phyloP scores from a whole-genome alignment of 306 rosid genomes.

The Cucumis melo region DNA sequence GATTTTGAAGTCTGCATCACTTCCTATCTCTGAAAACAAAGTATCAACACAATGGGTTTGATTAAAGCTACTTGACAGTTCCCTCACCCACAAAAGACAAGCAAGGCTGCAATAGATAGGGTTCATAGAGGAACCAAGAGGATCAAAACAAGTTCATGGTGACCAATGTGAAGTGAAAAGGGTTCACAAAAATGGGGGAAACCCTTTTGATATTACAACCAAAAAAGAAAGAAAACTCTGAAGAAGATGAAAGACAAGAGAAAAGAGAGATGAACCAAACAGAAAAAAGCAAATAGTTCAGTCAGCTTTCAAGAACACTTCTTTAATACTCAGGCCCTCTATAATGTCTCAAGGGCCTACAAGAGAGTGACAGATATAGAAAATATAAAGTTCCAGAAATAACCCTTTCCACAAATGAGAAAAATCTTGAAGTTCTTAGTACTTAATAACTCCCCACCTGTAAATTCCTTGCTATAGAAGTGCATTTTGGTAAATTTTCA shows the following conservation, averaged over 20 bases:
- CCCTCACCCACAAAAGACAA: slow-evolving; percentile 52
- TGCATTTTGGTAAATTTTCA: not conserved
- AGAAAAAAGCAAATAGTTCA: not conserved
- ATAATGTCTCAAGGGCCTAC: slow-evolving; percentile 3
- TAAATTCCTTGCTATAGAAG: not conserved
- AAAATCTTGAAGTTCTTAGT: not conserved
- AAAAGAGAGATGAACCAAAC: not conserved
- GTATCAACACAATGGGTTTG: slow-evolving; percentile 13
- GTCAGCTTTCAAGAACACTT: slow-evolving; percentile 3
- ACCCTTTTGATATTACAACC: not conserved
- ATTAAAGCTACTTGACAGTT: slow-evolving; percentile 34
- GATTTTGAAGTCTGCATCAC: slow-evolving; percentile 93
- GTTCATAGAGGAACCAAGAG: slow-evolving; percentile 35
- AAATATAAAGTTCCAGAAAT: not conserved
- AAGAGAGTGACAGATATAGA: slow-evolving; percentile 1
- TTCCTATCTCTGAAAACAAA: slow-evolving; percentile 12
- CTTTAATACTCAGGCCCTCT: slow-evolving; percentile 9
- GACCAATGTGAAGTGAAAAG: slow-evolving; percentile 22
- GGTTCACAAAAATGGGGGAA: not conserved
- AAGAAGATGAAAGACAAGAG: not conserved
- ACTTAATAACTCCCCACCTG: not conserved
- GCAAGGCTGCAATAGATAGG: slow-evolving; percentile 24
- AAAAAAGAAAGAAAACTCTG: not conserved
- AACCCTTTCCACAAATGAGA: slow-evolving; percentile 1
- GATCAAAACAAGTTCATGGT: slow-evolving; percentile 39